Evolutionary conservation across 805 yeast genomes (phyloP).

Genomic region (Pichia eremophila): DNA sequence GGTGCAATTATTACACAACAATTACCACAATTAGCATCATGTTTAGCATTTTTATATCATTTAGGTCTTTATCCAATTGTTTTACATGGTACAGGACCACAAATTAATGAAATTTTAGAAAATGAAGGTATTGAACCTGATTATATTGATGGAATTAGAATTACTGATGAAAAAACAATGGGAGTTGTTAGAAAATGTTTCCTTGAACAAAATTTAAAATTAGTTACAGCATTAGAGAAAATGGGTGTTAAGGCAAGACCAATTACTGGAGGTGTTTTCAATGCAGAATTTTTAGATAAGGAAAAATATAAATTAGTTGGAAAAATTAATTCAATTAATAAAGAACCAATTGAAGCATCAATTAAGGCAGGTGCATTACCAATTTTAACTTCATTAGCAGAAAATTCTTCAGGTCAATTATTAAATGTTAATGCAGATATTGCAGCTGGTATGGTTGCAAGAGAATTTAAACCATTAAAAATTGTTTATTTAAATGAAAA

Average conservation of each 20-base stretch:
- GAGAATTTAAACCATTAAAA: conserved; percentile 94
- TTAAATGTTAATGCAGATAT: conserved; percentile 97
- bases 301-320: conserved; percentile 92
- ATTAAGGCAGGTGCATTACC: conserved; percentile 96
- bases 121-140: conserved; percentile 93
- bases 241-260: conserved; percentile 98
- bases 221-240: conserved; percentile 91
- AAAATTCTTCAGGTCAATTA: conserved; percentile 93
- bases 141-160: conserved; percentile 92
- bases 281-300: conserved; percentile 84
- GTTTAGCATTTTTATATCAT: conserved; percentile 91
- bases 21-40: conserved; percentile 85
- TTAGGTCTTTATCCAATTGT: conserved; percentile 96
- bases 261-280: conserved; percentile 93
- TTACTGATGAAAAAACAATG: conserved; percentile 93
- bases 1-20: conserved; percentile 98
- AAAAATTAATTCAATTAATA: conserved; percentile 75
- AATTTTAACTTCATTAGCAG: conserved; percentile 91
- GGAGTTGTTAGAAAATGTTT: conserved; percentile 91
- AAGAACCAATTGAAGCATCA: conserved; percentile 84
- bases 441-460: conserved; percentile 96
- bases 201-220: conserved; percentile 86
- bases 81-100: conserved; percentile 98
- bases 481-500: conserved; percentile 94
- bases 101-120: conserved; percentile 88